These are phyloP conservation scores for Serendipita sp. DNA, from an alignment of 768 basidiomycete species.

Conservation along the genomic window DNA sequence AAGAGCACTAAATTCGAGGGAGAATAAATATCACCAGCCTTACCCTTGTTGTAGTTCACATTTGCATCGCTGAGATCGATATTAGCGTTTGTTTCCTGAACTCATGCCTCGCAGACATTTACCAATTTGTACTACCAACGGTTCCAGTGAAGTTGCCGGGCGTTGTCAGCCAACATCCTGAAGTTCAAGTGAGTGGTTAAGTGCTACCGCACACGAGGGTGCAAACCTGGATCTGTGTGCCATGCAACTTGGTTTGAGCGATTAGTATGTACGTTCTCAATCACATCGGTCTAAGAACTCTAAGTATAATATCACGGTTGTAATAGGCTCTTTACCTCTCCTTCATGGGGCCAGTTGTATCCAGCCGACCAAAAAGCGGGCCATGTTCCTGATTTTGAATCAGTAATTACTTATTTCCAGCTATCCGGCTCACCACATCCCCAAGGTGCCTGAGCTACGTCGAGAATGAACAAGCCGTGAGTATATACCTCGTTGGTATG, in stretches of 20 bases:
- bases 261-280: slow-evolving; percentile 75
- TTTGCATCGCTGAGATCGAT: slow-evolving; percentile 25
- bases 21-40: slow-evolving; percentile 27
- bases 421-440: slow-evolving; percentile 52
- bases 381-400: slow-evolving; percentile 50
- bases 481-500: slow-evolving; percentile 47
- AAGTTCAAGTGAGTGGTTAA: not conserved
- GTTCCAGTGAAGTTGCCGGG: slow-evolving; percentile 46
- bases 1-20: slow-evolving; percentile 19
- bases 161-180: slow-evolving; percentile 44
- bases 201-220: slow-evolving; percentile 1
- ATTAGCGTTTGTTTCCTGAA: not conserved
- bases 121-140: slow-evolving; percentile 30
- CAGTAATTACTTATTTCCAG: not conserved
- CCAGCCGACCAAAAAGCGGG: slow-evolving; percentile 55
- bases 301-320: not conserved
- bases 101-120: not conserved
- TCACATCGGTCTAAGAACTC: slow-evolving; percentile 33
- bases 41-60: slow-evolving; percentile 32
- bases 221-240: slow-evolving; percentile 50
- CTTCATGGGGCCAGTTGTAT: slow-evolving; percentile 20
- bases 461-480: slow-evolving; percentile 71
- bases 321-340: slow-evolving; percentile 38
- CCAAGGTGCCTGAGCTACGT: slow-evolving; percentile 71
- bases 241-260: slow-evolving; percentile 68